Base-by-base conservation (phyloP, 805 yeast genomes). In the Metschnikowia lachancei region DNA sequence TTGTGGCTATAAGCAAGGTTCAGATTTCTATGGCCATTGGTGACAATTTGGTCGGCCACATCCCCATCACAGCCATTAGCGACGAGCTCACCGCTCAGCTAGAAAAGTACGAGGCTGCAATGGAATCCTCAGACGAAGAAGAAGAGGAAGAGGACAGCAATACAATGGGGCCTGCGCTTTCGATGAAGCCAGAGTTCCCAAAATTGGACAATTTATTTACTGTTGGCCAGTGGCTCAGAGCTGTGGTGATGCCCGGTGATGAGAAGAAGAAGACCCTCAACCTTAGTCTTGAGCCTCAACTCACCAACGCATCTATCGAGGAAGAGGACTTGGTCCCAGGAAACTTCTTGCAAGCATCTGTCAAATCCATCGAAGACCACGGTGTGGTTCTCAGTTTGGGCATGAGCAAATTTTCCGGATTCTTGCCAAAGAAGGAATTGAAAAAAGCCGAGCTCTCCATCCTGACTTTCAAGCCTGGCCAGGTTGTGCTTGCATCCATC, bases 141-240 rank as follows among this genome's bases (percentile, higher is more conserved):
- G 66, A 59, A n/a, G 64, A 59, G 14, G 69, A 68, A 5, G 74
- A 70, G 19, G 62, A 56, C 5, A 65, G 59, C 3, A 59, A 61
- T 3, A 64, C 58, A 3, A 54, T 64, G 4, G 36, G 31, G 10
- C 8, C 32, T n/a, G 63, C 56, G 4, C 62, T 66, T 4, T 40
- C 57, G 20, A 34, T 43, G 36, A 54, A 56, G 43, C 66, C 66
- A 13, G 77, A 74, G 35, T 70, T 84, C 45, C 95, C 95, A 7
- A 67, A 71, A 14, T 70, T 86, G 45, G 62, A 67, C 1, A 60
- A 71, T 1, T 62, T 78, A 41, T 89, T 91, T 67, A 63, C 65
- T 30, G 56, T 80, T 32, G 98, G 98, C 9, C 92, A 87, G 63
- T 92, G 94, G 89, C 69, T 94, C 35, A 80, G 94, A 55, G 96